Percentiles rank a stretch among this genome's conserved stretches.
These are phyloP conservation scores for Fragilariopsis cylindrus DNA, from an alignment of 108 stramenopile genomes.

Conservation along the genomic window DNA sequence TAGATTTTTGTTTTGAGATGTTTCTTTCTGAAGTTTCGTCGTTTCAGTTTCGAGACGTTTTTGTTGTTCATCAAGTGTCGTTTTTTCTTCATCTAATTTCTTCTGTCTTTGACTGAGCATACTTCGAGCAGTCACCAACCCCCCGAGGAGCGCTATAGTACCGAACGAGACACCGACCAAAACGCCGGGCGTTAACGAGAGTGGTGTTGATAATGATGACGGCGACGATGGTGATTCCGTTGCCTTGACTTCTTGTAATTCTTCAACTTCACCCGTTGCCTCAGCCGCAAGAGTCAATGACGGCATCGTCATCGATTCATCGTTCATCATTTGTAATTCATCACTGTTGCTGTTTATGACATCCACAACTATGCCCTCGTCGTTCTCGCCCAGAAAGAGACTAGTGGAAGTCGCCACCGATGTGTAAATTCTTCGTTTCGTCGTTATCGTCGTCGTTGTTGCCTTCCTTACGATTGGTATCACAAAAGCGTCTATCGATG, in stretches of 20 bases:
- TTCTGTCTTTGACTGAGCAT: conserved; percentile 5
- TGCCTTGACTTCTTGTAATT: background rate
- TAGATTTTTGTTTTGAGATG: conserved; percentile 3
- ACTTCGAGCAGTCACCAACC: conserved; percentile 8
- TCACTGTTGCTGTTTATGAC: background rate
- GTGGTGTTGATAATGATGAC: background rate
- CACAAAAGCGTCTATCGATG: background rate
- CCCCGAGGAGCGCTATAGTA: conserved; percentile 2
- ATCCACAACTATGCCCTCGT: background rate
- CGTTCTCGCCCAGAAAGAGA: background rate
- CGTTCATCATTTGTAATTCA: background rate
- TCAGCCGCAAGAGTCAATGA: background rate
- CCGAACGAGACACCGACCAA: background rate
- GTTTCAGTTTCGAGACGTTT: conserved; percentile 13
- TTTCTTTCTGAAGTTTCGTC: background rate
- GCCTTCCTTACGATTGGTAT: background rate
- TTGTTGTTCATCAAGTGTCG: conserved; percentile 9
- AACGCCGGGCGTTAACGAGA: background rate
- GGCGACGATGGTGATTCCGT: background rate
- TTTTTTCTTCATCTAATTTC: conserved; percentile 13
- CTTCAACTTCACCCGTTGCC: background rate
- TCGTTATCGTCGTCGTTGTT: background rate
- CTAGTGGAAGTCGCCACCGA: background rate
- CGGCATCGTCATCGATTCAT: background rate
- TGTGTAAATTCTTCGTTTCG: background rate